Conservation (phyloP, 495 filamentous ascomycete genomes). For the Daldinia bambusicola region DNA sequence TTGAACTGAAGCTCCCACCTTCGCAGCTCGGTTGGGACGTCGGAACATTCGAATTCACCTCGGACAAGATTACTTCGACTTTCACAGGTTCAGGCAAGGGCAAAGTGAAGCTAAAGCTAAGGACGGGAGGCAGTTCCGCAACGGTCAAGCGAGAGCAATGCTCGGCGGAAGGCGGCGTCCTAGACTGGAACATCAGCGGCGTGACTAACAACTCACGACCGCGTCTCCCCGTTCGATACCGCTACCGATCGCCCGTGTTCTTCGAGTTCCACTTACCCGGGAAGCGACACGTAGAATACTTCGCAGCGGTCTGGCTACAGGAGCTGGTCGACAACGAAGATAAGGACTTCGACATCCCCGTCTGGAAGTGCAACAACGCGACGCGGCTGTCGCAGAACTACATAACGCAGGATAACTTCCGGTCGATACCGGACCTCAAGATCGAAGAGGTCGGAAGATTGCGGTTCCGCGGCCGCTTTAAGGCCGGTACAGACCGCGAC, state of each 20-base stretch:
- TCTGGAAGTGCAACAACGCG: constrained; percentile 81
- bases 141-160: constrained; percentile 70
- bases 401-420: constrained; percentile 76
- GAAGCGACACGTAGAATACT: constrained; percentile 75
- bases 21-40: constrained; percentile 87
- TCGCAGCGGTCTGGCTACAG: constrained; percentile 86
- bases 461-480: constrained; percentile 81
- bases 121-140: constrained; percentile 86
- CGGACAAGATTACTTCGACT: constrained; percentile 69
- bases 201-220: constrained; percentile 63
- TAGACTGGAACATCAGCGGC: constrained; percentile 74
- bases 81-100: constrained; percentile 65
- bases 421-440: constrained; percentile 72
- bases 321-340: constrained; percentile 83
- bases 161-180: constrained; percentile 66
- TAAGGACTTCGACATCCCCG: constrained; percentile 79
- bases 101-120: constrained; percentile 81
- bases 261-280: constrained; percentile 81
- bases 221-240: constrained; percentile 86
- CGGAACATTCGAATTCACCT: constrained; percentile 87
- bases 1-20: constrained; percentile 84
- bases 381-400: constrained; percentile 88
- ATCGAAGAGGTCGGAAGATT: constrained; percentile 79
- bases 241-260: constrained; percentile 87
- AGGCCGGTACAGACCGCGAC: constrained; percentile 89